Base-by-base conservation (phyloP, 2,329 filamentous ascomycete genomes). In the Neofusicoccum kwambonambiense region DNA sequence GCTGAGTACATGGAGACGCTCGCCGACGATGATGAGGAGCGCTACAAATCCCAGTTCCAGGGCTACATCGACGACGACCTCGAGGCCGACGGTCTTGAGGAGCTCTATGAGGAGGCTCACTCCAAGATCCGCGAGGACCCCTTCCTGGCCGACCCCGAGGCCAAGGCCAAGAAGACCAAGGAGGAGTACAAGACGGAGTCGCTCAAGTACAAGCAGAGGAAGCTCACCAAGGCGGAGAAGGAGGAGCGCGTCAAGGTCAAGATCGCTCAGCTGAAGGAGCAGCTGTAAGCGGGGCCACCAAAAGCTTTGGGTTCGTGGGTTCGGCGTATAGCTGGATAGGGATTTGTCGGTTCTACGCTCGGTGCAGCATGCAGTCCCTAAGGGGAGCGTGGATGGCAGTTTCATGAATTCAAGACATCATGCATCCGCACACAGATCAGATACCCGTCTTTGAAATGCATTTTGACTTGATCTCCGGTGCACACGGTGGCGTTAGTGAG, bases 1-100 rank as follows among this genome's bases (percentile, higher is more conserved):
- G 93, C 94, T 74, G 95, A 99, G 89, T 99, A 99, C 90, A 99
- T 99, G 95, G 95, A 99, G 90, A 95, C 90, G 67, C 91, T 99
- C 71, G 95, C 95, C 83, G 95, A 99, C 77, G 95, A 99, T 80
- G 95, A 99, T 79, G 95, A 99, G 91, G 95, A 99, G 89, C 93
- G 95, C 80, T 99, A 92, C 92, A 94, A 94, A 88, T 89, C 88
- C 75, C 95, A 99, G 87, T 99, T 99, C 90, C 86, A 89, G 82
- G 90, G 95, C 84, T 99, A 99, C 88, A 90, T 97, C 74, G 94
- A 99, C 72, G 92, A 96, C 79, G 95, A 97, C 75, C 82, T 99
- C 72, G 94, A 98, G 86, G 93, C 95, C 70, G 95, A 97, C 77
- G 92, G 91, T 76, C 88, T 99, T 67, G 95, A 99, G 91, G 95